A percentile compares a stretch with the other conserved stretches of the same genome.
Conservation (phyloP, 371 early-diverging fungal genomes). For the Cokeromyces recurvatus region DNA sequence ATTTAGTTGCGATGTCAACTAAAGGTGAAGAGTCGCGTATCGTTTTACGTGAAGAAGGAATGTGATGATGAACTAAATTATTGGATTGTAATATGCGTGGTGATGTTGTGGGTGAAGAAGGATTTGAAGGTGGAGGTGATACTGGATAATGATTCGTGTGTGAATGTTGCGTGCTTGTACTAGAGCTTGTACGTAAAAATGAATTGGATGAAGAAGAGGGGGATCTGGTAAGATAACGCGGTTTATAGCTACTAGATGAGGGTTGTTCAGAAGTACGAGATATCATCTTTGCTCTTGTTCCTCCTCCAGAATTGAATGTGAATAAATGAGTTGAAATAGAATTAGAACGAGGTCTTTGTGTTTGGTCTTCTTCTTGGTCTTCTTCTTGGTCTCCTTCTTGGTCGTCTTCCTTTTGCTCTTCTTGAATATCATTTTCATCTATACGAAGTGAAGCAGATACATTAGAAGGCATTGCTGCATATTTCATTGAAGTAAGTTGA, state of each 20-base stretch:
- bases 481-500: slow-evolving; percentile 36
- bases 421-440: too few species aligned
- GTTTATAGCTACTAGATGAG: too few species aligned
- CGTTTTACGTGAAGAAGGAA: too few species aligned
- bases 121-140: slow-evolving; percentile 58
- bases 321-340: slow-evolving; percentile 27
- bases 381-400: slow-evolving; percentile 33
- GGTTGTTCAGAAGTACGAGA: too few species aligned
- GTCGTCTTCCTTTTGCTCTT: slow-evolving; percentile 38
- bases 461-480: too few species aligned
- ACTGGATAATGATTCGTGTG: slow-evolving; percentile 35
- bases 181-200: slow-evolving; percentile 14
- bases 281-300: too few species aligned
- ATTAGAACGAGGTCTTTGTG: slow-evolving; percentile 25
- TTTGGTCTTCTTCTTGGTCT: slow-evolving; percentile 24
- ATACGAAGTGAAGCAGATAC: too few species aligned
- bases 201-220: too few species aligned
- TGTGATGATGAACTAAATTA: too few species aligned
- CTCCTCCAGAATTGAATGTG: slow-evolving; percentile 18
- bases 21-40: slow-evolving; percentile 37
- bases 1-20: slow-evolving; percentile 44
- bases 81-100: slow-evolving; percentile 31
- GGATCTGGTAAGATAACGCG: too few species aligned
- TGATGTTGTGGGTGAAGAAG: slow-evolving; percentile 51
- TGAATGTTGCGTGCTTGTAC: slow-evolving; percentile 3